Conservation (phyloP, 208 protist genomes). For the Kentomonas sorsogonicus region DNA sequence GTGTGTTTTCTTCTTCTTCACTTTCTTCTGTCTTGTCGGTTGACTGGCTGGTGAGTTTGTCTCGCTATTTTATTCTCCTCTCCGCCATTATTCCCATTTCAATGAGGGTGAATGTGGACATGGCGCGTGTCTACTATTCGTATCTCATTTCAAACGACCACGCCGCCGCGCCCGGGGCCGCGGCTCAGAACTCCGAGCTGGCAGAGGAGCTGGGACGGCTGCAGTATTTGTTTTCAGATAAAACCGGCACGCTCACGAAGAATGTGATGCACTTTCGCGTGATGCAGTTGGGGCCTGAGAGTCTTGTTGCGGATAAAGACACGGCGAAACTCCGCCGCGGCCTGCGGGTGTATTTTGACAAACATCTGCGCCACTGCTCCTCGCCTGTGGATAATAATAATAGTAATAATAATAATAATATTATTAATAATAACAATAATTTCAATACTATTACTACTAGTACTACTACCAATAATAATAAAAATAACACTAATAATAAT, state of each 20-base stretch:
- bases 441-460: too few relatives aligned
- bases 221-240: constrained; percentile 91
- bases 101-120: constrained; percentile 97
- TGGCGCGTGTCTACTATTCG: constrained; percentile 96
- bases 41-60: constrained; percentile 86
- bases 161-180: constrained; percentile 75
- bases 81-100: constrained; percentile 98
- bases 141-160: constrained; percentile 88
- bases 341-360: constrained; percentile 29
- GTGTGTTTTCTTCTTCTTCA: too few relatives aligned
- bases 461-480: too few relatives aligned
- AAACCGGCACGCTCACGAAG: constrained; percentile 92
- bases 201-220: constrained; percentile 92
- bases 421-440: too few relatives aligned
- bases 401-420: too few relatives aligned
- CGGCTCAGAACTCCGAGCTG: constrained; percentile 81
- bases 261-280: constrained; percentile 83
- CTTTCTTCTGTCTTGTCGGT: too few relatives aligned
- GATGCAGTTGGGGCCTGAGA: constrained; percentile 41
- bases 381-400: too few relatives aligned
- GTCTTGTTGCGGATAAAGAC: constrained; percentile 49
- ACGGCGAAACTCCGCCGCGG: constrained; percentile 29
- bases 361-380: too few relatives aligned
- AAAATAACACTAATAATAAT: too few relatives aligned
- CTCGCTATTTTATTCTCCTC: constrained; percentile 96